Evolutionary conservation across 1,284 basidiomycete species (phyloP), one percentile per base, ranked within the genome.

Genomic region (Sanghuangporus weigelae): DNA sequence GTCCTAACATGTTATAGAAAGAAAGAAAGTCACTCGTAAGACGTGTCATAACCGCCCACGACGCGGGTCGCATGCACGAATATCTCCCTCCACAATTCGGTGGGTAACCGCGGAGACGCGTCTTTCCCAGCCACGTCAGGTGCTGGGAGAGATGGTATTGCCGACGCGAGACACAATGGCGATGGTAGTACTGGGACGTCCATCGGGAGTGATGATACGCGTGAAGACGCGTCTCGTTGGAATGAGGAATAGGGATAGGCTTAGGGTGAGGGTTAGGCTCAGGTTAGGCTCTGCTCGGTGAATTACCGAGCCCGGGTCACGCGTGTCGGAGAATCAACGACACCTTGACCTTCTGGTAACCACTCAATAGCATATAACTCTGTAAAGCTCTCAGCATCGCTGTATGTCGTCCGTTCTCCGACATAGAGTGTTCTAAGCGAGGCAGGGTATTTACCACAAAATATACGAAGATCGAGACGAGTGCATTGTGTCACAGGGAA

Each of bases 51-150:
- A n/a, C 63, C 63, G 14, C 63, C 59, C 31, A 44, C n/a, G 42
- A 64, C 63, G 16, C 40, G 31, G 14, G 63, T 64, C 44, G 63
- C 63, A 38, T 60, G 48, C 12, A 59, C n/a, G n/a, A 64, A 64
- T 31, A 64, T 61, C 23, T 64, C 51, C 36, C 51, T 50, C 63
- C 58, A 61, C 11, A 64, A 44, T 54, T 64, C 63, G 26, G 31
- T 57, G 11, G 63, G 63, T 14, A 64, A 35, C n/a, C 58, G 60
- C 31, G 48, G 57, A 21, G 39, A 63, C n/a, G 62, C 39, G 21
- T 59, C 51, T 40, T 31, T 38, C 39, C 10, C 26, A 31, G 2
- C 23, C 11, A 49, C 46, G n/a, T 39, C 38, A 10, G 38, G 49
- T 49, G 16, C 31, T 19, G 38, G 46, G 5, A 36, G 14, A 10